These are phyloP conservation scores for Tulasnella sp. DNA, from an alignment of 768 basidiomycete species.

Conservation along the genomic window DNA sequence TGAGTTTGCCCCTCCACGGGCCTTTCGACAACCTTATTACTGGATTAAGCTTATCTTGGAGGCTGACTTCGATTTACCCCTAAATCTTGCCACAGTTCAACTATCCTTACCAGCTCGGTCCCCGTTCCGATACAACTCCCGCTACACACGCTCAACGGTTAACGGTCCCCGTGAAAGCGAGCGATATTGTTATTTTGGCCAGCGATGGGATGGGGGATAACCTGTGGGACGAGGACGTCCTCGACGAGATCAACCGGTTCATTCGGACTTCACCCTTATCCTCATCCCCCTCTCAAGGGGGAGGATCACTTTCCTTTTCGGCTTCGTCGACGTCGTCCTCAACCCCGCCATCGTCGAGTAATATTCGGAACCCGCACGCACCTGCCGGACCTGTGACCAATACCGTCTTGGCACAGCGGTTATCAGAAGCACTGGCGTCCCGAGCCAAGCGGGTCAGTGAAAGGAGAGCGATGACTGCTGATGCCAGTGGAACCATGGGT, in stretches of 20 bases:
- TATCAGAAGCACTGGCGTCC: conserved; percentile 76
- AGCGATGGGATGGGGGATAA: conserved; percentile 83
- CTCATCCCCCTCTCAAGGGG: conserved; percentile 35
- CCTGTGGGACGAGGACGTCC: conserved; percentile 80
- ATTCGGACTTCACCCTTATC: conserved; percentile 34
- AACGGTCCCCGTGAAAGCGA: conserved; percentile 61
- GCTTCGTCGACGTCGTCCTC: conserved; percentile 25
- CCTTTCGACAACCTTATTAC: background rate
- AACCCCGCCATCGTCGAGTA: conserved; percentile 25
- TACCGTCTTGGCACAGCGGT: conserved; percentile 31
- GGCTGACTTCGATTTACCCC: conserved; percentile 37
- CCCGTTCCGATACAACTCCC: conserved; percentile 58
- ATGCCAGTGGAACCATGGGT: conserved; percentile 33
- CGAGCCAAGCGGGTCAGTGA: conserved; percentile 69
- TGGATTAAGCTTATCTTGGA: background rate
- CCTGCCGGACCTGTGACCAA: conserved; percentile 50
- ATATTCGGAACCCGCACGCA: conserved; percentile 39
- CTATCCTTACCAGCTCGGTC: conserved; percentile 62
- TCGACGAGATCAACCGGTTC: conserved; percentile 72
- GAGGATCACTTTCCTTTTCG: conserved; percentile 13
- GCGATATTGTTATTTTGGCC: conserved; percentile 77
- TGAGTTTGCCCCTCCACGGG: conserved; percentile 39
- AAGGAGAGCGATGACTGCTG: conserved; percentile 37
- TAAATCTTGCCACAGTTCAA: conserved; percentile 47
- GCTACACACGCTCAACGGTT: conserved; percentile 61